Evolutionary conservation across 345 rosid species (phyloP).

Genomic region (Stellera chamaejasme): DNA sequence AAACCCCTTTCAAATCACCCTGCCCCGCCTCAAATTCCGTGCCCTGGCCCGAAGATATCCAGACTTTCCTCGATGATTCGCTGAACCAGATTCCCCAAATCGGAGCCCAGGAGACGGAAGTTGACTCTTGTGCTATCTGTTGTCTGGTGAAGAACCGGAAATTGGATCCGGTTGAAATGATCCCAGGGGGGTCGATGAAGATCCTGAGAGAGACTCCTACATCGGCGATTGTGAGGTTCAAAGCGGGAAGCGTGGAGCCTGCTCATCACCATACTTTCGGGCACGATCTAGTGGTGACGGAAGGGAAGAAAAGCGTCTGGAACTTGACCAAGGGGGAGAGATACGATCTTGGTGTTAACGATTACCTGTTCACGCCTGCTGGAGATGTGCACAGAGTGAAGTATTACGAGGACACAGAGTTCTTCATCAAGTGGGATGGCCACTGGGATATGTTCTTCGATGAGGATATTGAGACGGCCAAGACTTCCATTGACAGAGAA

Average conservation of each 20-base stretch:
- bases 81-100: conserved; percentile 44
- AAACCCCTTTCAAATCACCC: conserved; percentile 67
- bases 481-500: conserved; percentile 31
- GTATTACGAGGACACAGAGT: conserved; percentile 82
- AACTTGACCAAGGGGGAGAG: conserved; percentile 61
- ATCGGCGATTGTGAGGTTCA: conserved; percentile 66
- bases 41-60: conserved; percentile 54
- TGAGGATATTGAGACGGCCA: conserved; percentile 68
- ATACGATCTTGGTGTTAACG: conserved; percentile 55
- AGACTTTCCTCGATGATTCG: conserved; percentile 44
- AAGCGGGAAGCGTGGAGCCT: conserved; percentile 81
- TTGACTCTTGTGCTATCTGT: conserved; percentile 43
- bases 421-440: conserved; percentile 95
- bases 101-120: conserved; percentile 19
- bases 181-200: conserved; percentile 92
- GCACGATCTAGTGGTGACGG: conserved; percentile 67
- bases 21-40: conserved; percentile 57
- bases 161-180: conserved; percentile 47
- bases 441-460: conserved; percentile 79
- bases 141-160: conserved; percentile 57
- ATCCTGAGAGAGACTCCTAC: conserved; percentile 82
- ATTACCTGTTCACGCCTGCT: conserved; percentile 73
- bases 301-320: conserved; percentile 80
- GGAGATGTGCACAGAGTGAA: conserved; percentile 83
- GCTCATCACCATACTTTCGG: conserved; percentile 94